Base-by-base conservation (phyloP, 495 filamentous ascomycete species). In the Podospora comata region DNA sequence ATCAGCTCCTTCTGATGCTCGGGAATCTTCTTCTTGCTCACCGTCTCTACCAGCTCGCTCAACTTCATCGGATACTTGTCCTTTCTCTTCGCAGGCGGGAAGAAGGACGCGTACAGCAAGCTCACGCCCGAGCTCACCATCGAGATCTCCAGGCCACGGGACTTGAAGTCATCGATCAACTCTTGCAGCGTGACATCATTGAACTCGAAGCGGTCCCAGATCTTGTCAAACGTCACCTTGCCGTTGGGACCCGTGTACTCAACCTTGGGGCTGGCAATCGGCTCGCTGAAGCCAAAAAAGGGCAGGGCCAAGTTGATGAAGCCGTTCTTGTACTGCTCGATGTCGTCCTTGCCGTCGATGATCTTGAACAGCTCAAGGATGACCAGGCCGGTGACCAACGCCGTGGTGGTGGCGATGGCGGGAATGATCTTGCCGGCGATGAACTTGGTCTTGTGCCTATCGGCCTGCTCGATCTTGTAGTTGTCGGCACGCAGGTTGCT, bases 361-460 rank as follows among this genome's bases (percentile, higher is more conserved):
- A 99, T 86, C 87, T 99, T 99, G 88, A 91, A 97, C 32, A 98
- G 83, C 83, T 99, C 96, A 53, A 98, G 82, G 62, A 94, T 84
- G 58, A 98, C 94, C 39, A 99, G 84, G 64, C 96, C 96, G 2
- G 96, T 98, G 54, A 97, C 94, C 26, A 99, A 83, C 13, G 96
- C 94, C 20, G 96, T 99, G 15, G 96, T 97, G 16, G 95, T 99
- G 65, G 93, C 96, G 80, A 99, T 99, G 57, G 96, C 96, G 39
- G 96, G 96, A 72, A 99, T 98, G 72, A 99, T 99, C 85, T 98
- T 99, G 76, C 96, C 96, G 27, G 96, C 96, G 79, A 99, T 98
- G 80, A 98, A 97, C 81, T 99, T 99, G 66, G 94, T 99, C 86
- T 93, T 93, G 85, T 97, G 96, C 64, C 91, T 86, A 74, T 99